A percentile compares a stretch with the other conserved stretches of the same genome.
Evolutionary conservation across 257 asterid species (phyloP).

Genomic region (Asclepias syriaca): DNA sequence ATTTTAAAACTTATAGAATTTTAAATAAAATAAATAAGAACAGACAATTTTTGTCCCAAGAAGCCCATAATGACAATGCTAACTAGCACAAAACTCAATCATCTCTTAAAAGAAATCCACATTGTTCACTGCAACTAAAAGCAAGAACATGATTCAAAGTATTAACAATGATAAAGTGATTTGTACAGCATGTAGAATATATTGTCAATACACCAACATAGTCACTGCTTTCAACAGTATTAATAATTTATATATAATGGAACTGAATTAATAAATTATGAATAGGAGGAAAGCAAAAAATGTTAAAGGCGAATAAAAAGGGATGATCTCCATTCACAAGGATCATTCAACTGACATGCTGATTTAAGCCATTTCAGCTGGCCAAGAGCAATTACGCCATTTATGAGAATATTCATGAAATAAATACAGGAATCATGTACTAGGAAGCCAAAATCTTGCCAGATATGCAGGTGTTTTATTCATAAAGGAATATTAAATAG

Average conservation of each 20-base stretch:
- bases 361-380: background rate
- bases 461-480: background rate
- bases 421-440: background rate
- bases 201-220: background rate
- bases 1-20: too few relatives aligned
- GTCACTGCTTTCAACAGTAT: background rate
- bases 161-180: background rate
- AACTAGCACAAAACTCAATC: background rate
- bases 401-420: background rate
- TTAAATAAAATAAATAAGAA: background rate
- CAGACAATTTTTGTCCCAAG: background rate
- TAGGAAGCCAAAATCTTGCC: background rate
- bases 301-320: background rate
- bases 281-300: background rate
- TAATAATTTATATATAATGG: background rate
- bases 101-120: background rate
- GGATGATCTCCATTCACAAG: background rate
- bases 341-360: background rate
- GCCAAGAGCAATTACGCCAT: background rate
- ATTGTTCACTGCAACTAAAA: background rate
- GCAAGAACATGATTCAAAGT: background rate
- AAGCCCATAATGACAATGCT: background rate
- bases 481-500: background rate
- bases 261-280: background rate
- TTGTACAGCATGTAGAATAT: background rate